Evolutionary conservation across 169 alveolate species (phyloP).

Genomic region (Perkinsus marinus): DNA sequence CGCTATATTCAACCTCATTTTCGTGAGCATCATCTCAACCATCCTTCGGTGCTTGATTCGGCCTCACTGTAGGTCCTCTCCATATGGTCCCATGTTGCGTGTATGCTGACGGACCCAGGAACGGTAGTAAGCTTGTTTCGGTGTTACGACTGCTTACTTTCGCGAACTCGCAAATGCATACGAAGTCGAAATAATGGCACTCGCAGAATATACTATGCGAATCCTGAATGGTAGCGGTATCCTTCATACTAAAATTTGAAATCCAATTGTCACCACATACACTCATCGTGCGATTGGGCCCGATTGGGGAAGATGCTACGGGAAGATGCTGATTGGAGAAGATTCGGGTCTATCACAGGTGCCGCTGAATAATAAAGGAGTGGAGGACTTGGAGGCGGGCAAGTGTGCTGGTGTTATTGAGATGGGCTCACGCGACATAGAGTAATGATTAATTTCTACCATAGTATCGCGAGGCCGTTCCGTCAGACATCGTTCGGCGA

Average conservation of each 20-base stretch:
- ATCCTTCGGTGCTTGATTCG: not conserved
- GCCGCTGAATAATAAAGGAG: not conserved
- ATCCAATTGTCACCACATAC: no score
- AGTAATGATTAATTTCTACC: not conserved
- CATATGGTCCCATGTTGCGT: not conserved
- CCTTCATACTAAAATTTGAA: no score
- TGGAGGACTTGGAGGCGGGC: not conserved
- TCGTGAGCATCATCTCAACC: not conserved
- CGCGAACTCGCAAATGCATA: no score
- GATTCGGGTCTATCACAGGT: not conserved
- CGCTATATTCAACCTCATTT: not conserved
- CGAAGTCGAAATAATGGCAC: no score
- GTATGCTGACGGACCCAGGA: not conserved
- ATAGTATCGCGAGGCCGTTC: not conserved
- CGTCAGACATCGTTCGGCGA: not conserved
- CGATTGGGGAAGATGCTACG: no score
- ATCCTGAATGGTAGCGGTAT: no score
- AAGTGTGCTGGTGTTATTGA: not conserved
- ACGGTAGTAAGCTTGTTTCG: not conserved
- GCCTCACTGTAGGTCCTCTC: not conserved
- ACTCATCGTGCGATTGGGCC: no score
- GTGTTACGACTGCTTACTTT: no score
- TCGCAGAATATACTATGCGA: no score
- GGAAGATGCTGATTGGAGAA: no score
- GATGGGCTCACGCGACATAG: not conserved